Evolutionary conservation across 2,329 filamentous ascomycete species (phyloP).

Genomic region (Diaporthe batatas): DNA sequence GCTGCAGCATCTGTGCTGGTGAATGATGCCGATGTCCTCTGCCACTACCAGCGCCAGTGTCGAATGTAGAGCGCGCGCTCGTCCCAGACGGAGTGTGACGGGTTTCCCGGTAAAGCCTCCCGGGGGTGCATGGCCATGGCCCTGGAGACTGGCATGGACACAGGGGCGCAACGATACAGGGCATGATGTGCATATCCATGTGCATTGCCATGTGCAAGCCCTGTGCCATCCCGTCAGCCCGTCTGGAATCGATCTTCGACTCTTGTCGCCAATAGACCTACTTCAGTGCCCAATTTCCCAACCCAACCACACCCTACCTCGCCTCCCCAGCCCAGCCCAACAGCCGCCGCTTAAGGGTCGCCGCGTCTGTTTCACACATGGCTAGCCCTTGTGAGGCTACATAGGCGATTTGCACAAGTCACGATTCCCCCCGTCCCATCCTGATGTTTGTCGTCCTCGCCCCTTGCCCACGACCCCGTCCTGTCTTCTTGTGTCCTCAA

Average conservation of each 20-base stretch:
- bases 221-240: slow-evolving; percentile 32
- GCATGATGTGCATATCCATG: slow-evolving; percentile 34
- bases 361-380: slow-evolving; percentile 33
- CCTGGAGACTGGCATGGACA: slow-evolving; percentile 21
- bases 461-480: slow-evolving; percentile 11
- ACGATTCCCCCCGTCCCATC: not conserved
- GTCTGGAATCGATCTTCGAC: slow-evolving; percentile 30
- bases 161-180: slow-evolving; percentile 18
- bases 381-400: slow-evolving; percentile 26
- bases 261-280: slow-evolving; percentile 13
- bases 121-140: slow-evolving; percentile 23
- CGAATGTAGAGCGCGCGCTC: slow-evolving; percentile 29
- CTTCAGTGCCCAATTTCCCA: slow-evolving; percentile 23
- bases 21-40: slow-evolving; percentile 22
- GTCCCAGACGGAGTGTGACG: slow-evolving; percentile 21
- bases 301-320: not conserved
- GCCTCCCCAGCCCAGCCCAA: slow-evolving; percentile 7
- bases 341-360: slow-evolving; percentile 29
- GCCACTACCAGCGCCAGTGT: slow-evolving; percentile 23
- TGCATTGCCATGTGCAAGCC: slow-evolving; percentile 30
- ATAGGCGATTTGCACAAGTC: slow-evolving; percentile 6
- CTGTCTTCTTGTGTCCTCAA: not conserved
- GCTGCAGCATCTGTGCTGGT: slow-evolving; percentile 32
- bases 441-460: slow-evolving; percentile 23
- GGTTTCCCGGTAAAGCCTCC: slow-evolving; percentile 29